Evolutionary conservation across 148 eudicot genomes (phyloP).

Genomic region (Cornus kousa): DNA sequence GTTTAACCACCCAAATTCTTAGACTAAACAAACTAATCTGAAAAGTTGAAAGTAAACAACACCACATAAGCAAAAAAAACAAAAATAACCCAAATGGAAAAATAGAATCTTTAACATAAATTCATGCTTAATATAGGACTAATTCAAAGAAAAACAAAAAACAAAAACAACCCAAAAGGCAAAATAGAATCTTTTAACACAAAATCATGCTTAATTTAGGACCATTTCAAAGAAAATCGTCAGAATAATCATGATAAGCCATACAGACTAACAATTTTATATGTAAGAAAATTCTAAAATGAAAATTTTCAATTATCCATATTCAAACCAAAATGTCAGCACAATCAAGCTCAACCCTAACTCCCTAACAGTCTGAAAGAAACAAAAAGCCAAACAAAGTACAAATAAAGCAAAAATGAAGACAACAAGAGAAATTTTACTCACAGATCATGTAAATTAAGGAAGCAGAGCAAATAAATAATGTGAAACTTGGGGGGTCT

Average conservation of each 20-base stretch:
- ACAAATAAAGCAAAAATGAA: not conserved
- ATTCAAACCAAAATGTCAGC: not conserved
- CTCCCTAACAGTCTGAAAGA: not conserved
- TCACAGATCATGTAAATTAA: constrained; percentile 54
- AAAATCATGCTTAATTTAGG: not conserved
- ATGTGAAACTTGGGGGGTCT: constrained; percentile 20
- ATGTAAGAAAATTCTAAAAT: too few relatives aligned
- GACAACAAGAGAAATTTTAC: constrained; percentile 24
- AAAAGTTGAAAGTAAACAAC: constrained; percentile 18
- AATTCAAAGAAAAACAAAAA: constrained; percentile 14
- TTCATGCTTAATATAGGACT: not conserved
- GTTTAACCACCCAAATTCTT: constrained; percentile 17
- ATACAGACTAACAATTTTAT: too few relatives aligned
- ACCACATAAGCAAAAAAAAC: not conserved
- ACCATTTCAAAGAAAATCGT: too few relatives aligned
- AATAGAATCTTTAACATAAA: not conserved
- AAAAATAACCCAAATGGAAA: not conserved
- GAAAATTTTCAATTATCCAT: too few relatives aligned
- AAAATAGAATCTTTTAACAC: not conserved
- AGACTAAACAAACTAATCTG: constrained; percentile 10
- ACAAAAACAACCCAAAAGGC: not conserved
- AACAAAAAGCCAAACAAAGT: constrained; percentile 4
- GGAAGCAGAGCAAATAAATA: constrained; percentile 2
- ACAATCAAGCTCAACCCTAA: constrained; percentile 25
- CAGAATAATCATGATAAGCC: too few relatives aligned